phyloP scores from a whole-genome alignment of 2,329 filamentous ascomycete species.

The Aspergillus sojae region DNA sequence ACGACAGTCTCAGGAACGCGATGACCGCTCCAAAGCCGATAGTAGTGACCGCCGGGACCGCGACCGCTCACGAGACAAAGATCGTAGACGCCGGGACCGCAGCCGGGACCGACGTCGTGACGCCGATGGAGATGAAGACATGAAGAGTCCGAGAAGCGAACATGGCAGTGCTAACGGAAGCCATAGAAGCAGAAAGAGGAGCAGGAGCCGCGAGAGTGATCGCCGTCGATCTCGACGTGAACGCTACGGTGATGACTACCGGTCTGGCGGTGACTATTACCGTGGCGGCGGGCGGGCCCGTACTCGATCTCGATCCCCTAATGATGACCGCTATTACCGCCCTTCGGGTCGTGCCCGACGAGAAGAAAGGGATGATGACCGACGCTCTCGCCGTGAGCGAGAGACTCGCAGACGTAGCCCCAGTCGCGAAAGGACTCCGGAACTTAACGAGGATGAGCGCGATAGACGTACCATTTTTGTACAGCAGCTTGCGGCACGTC shows the following conservation, averaged over 20 bases:
- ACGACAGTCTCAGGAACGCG: conserved; percentile 55
- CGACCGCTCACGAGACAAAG: conserved; percentile 60
- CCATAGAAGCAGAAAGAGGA: conserved; percentile 79
- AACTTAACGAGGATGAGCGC: conserved; percentile 90
- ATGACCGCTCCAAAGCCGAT: conserved; percentile 60
- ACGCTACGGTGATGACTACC: conserved; percentile 59
- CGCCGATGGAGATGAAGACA: conserved; percentile 58
- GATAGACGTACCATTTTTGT: conserved; percentile 97
- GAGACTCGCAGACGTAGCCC: conserved; percentile 48
- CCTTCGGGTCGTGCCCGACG: conserved; percentile 53
- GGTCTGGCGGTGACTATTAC: conserved; percentile 70
- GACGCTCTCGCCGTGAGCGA: conserved; percentile 56
- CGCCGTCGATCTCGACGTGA: conserved; percentile 73
- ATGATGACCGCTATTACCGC: conserved; percentile 61
- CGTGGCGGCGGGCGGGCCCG: conserved; percentile 65
- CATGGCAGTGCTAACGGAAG: conserved; percentile 69
- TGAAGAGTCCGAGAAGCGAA: conserved; percentile 72
- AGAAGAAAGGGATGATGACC: conserved; percentile 51
- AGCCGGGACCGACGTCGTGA: conserved; percentile 57
- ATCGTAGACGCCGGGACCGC: conserved; percentile 62
- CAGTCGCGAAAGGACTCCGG: conserved; percentile 56
- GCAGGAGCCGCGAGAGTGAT: conserved; percentile 75
- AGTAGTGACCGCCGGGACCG: conserved; percentile 59
- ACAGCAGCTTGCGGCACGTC: conserved; percentile 91
- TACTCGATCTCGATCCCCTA: conserved; percentile 72